Conservation (phyloP, 2,329 filamentous ascomycete genomes). For the Mollisiaceae sp. region DNA sequence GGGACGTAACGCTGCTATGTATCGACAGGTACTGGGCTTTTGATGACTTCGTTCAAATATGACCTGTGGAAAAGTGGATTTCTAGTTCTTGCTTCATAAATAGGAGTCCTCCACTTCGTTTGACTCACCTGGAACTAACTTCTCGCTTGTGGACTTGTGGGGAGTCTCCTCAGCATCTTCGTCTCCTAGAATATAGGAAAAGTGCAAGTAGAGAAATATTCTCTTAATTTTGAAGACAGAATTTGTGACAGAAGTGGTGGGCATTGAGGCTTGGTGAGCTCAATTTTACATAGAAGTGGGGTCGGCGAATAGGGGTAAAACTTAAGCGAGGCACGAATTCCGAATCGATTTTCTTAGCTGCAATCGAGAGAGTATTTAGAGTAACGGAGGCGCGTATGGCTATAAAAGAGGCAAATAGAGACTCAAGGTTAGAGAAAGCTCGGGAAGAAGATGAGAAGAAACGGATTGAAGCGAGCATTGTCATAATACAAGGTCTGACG, state of each 20-base stretch:
- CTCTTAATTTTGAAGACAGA: too few relatives aligned
- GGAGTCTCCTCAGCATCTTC: not conserved
- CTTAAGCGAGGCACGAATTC: not conserved
- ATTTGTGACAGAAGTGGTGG: too few relatives aligned
- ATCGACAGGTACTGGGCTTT: too few relatives aligned
- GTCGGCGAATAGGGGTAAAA: not conserved
- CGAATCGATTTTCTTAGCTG: not conserved
- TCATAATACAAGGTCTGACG: too few relatives aligned
- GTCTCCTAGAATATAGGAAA: too few relatives aligned
- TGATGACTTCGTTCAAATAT: too few relatives aligned
- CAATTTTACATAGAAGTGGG: not conserved
- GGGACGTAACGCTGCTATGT: not conserved
- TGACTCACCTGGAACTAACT: not conserved
- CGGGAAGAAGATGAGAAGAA: not conserved
- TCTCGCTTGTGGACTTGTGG: not conserved
- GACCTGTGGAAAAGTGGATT: too few relatives aligned
- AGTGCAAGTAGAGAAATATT: too few relatives aligned
- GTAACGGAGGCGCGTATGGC: too few relatives aligned
- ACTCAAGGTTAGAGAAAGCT: not conserved
- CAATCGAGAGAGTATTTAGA: too few relatives aligned
- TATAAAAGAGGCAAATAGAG: not conserved
- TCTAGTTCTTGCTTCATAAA: too few relatives aligned
- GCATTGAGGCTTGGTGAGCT: not conserved
- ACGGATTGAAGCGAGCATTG: not conserved
- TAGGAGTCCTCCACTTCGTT: not conserved